Evolutionary conservation across 108 stramenopile genomes (phyloP).

Genomic region (Aureococcus anophagefferens): DNA sequence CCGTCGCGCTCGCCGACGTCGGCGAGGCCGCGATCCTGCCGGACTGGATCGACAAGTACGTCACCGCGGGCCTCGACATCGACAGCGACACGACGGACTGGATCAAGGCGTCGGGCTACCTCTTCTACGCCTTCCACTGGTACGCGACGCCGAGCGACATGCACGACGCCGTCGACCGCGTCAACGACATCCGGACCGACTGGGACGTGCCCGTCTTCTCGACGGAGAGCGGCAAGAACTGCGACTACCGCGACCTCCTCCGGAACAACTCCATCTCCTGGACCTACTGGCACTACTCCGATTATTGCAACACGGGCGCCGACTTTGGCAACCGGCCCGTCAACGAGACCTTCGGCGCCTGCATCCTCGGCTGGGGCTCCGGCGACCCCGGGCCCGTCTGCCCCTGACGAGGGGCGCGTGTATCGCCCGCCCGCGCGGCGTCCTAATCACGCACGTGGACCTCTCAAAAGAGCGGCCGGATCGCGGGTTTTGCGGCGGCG

Average conservation of each 20-base stretch:
- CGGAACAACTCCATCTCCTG: conserved; percentile 5
- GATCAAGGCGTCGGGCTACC: conserved; percentile 6
- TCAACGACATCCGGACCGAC: neutral
- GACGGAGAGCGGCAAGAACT: conserved; percentile 17
- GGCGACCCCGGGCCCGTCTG: no score
- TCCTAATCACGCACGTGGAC: no score
- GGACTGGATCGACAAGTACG: conserved; percentile 12
- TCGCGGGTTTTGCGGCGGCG: no score
- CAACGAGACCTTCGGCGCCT: no score
- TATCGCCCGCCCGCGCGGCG: no score
- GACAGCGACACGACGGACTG: conserved; percentile 5
- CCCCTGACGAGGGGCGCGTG: no score
- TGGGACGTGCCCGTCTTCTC: conserved; percentile 16
- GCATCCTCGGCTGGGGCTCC: no score
- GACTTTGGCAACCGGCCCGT: conserved; percentile 2
- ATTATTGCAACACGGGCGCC: conserved; percentile 11
- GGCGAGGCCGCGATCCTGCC: conserved; percentile 12
- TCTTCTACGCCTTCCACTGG: conserved; percentile 17
- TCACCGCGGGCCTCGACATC: conserved; percentile 6
- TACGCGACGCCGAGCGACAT: conserved; percentile 7
- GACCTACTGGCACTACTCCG: conserved; percentile 17
- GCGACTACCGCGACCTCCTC: neutral
- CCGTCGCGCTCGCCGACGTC: conserved; percentile 6
- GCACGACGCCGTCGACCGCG: conserved; percentile 5
- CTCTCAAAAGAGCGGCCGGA: no score